Base-by-base conservation (phyloP, 805 yeast genomes). In the Kuraishia floccosa region DNA sequence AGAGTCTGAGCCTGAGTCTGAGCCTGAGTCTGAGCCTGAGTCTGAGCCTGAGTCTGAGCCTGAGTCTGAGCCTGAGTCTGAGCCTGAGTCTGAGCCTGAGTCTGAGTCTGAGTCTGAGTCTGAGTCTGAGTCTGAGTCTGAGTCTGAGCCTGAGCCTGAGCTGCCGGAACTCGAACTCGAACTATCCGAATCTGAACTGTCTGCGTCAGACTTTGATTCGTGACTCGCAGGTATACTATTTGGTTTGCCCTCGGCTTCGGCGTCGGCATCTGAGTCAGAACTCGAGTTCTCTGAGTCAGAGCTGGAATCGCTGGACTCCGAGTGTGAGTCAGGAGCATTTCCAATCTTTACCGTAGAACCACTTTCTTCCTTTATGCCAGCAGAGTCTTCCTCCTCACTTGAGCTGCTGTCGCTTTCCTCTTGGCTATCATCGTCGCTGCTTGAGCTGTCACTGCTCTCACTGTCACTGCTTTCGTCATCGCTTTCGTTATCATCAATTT, bases 61-160 rank as follows among this genome's bases (percentile, higher is more conserved):
- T 15, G 49, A 42, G 6, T 42, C 43, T 43, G 45, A 39, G 11
- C 20, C 28, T 34, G 35, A 29, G 21, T 32, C 38, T 17, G 33
- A 31, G 9, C 32, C 34, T 4, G 44, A 33, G 24, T 35, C 37
- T 26, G 45, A 33, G 29, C 34, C 33, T 30, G 43, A 30, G 26
- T 36, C 22, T 7, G 22, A 19, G 10, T 10, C 22, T 7, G 22
- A 39, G 25, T 24, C 35, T n/a, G 41, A 41, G n/a, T 17, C 30
- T 5, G 6, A 5, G 25, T 10, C 6, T 7, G 38, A 35, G n/a
- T 31, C 34, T 9, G 39, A 36, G 13, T 34, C 37, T 4, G 40
- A 36, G 19, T 31, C 31, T 9, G 28, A 37, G 21, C 36, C 42
- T 14, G 43, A 36, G 17, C 37, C 35, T 24, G 47, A 39, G n/a